Evolutionary conservation across 306 rosid species (phyloP).

Genomic region (Lathyrus oleraceus): DNA sequence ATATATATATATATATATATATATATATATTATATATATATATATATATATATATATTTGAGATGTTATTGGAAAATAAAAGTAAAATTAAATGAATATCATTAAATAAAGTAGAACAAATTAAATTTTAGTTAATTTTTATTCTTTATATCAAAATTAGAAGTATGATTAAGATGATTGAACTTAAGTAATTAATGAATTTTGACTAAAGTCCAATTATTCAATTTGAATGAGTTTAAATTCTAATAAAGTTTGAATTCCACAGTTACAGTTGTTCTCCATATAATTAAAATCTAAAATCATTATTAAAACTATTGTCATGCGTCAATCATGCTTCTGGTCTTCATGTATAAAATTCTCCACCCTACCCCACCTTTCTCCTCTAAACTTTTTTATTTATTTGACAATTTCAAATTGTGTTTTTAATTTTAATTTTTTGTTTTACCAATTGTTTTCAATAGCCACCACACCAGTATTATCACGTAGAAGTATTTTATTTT

Average conservation of each 20-base stretch:
- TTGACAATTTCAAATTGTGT: not conserved
- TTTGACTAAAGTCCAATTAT: too few relatives aligned
- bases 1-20: too few relatives aligned
- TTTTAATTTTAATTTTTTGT: not conserved
- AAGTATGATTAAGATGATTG: too few relatives aligned
- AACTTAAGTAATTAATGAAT: too few relatives aligned
- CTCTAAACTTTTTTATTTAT: not conserved
- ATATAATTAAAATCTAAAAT: constrained; percentile 16
- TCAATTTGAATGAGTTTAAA: too few relatives aligned
- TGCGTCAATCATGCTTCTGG: constrained; percentile 34
- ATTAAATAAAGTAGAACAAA: too few relatives aligned
- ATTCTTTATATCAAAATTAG: too few relatives aligned
- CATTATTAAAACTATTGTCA: constrained; percentile 36
- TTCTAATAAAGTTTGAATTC: constrained; percentile 1
- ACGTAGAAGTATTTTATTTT: constrained; percentile 17
- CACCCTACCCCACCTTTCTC: not conserved
- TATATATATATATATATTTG: too few relatives aligned
- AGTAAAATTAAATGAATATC: too few relatives aligned
- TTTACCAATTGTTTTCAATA: not conserved
- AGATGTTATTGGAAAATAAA: too few relatives aligned
- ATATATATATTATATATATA: too few relatives aligned
- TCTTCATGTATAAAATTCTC: constrained; percentile 28
- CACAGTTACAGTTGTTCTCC: constrained; percentile 55
- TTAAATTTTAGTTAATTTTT: too few relatives aligned
- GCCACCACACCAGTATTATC: constrained; percentile 35